Conservation (phyloP, 257 asterid genomes). For the Sherardia arvensis region DNA sequence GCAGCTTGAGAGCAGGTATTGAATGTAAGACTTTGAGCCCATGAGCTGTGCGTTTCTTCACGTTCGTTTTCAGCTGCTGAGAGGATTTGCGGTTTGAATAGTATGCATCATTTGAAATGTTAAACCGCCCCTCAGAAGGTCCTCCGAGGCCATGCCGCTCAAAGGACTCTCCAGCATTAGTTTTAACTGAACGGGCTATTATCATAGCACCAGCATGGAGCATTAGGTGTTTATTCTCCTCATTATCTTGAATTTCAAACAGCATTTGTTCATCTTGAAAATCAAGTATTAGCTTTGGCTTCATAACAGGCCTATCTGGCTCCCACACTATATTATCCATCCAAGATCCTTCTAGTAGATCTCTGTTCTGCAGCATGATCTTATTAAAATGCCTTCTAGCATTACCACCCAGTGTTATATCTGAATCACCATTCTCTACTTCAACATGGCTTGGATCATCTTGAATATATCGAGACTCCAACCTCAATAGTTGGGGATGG, state of each 20-base stretch:
- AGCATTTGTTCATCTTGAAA: conserved; percentile 98
- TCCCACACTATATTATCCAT: conserved; percentile 83
- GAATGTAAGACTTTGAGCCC: conserved; percentile 94
- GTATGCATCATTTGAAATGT: conserved; percentile 89
- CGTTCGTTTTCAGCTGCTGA: conserved; percentile 86
- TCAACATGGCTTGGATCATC: conserved; percentile 25
- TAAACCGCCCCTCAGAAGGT: conserved; percentile 60
- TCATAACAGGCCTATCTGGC: conserved; percentile 44
- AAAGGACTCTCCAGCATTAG: conserved; percentile 43
- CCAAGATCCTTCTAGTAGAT: conserved; percentile 81
- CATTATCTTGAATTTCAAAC: conserved; percentile 69
- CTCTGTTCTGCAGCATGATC: conserved; percentile 68
- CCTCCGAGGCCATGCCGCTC: conserved; percentile 65
- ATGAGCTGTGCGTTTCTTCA: conserved; percentile 85
- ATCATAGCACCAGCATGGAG: conserved; percentile 97
- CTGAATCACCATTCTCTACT: conserved; percentile 33
- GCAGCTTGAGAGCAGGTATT: conserved; percentile 88
- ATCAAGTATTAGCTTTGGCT: conserved; percentile 81
- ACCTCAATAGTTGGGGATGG: conserved; percentile 85
- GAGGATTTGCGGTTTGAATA: conserved; percentile 87
- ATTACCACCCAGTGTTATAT: conserved; percentile 33
- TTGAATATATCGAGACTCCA: conserved; percentile 53
- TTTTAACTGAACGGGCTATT: conserved; percentile 47
- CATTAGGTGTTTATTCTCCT: conserved; percentile 50
- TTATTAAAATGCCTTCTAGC: conserved; percentile 58